Base-by-base conservation (phyloP, 2,329 filamentous ascomycete species). In the Pyrenophora teres region DNA sequence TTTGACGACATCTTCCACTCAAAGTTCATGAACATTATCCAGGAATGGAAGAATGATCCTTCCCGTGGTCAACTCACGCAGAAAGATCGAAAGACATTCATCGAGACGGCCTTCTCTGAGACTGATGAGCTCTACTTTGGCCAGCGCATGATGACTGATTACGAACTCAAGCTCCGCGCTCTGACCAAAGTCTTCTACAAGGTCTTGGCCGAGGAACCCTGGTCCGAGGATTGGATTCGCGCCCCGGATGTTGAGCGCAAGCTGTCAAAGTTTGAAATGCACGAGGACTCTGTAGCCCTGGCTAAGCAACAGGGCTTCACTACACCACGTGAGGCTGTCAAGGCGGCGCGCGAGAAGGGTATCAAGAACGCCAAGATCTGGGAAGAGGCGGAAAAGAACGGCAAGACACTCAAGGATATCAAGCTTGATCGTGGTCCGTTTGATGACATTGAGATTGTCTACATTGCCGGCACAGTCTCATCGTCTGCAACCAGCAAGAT, bases 361-460 rank as follows among this genome's bases (percentile, higher is more conserved):
- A 41, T 61, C 40, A 59, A 60, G 25, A 54, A 64, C 5, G 53
- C 63, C 13, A 54, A 62, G 8, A 46, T 50, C 3, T 30, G 54
- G 27, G 63, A 65, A 31, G 54, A 48, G 35, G 50, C 33, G 4
- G 33, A 48, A 8, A 57, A 59, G 42, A 48, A 56, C 3, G 56
- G 49, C 10, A 65, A 65, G 19, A 37, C 53, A 2, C 46, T 56
- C n/a, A 56, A 64, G 30, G 59, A 65, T 12, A 51, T 60, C 16
- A 63, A 58, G n/a, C 55, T 62, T 16, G 56, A 58, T 10, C 64
- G 65, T 36, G 70, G 68, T 4, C 71, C 71, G 1, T 74, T 62
- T 38, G 71, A 74, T 38, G 69, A 72, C 13, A 72, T 74, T 19
- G 71, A 74, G 46, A 68, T 74, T 45, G 71, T 74, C 41, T 74